Evolutionary conservation across 306 rosid genomes (phyloP).

Genomic region (Biancaea sappan): DNA sequence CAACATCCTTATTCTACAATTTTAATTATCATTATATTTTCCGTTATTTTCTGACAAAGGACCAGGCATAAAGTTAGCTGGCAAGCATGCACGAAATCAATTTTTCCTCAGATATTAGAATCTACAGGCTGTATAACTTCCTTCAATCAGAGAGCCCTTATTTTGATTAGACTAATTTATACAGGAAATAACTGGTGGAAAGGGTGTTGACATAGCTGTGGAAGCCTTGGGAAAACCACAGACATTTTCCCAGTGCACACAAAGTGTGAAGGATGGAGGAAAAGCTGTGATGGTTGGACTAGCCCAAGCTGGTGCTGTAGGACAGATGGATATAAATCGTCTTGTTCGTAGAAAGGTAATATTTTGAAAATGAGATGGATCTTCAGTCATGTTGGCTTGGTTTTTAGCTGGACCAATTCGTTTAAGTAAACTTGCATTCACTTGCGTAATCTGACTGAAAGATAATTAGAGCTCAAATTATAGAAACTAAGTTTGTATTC

Average conservation of each 20-base stretch:
- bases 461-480: background rate
- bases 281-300: slow-evolving; percentile 97
- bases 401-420: background rate
- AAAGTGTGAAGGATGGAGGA: slow-evolving; percentile 93
- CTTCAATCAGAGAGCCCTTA: slow-evolving; percentile 4
- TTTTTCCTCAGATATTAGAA: slow-evolving; percentile 5
- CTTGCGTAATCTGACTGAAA: background rate
- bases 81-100: background rate
- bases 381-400: background rate
- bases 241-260: slow-evolving; percentile 81
- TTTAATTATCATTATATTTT: background rate
- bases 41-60: background rate
- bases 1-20: background rate
- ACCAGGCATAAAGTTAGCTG: background rate
- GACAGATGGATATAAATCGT: slow-evolving; percentile 88
- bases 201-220: slow-evolving; percentile 90
- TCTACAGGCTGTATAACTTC: slow-evolving; percentile 11
- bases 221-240: slow-evolving; percentile 93
- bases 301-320: slow-evolving; percentile 71
- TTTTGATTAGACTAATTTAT: slow-evolving; percentile 22
- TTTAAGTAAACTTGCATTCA: slow-evolving; percentile 5
- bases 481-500: background rate
- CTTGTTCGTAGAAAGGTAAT: slow-evolving; percentile 93
- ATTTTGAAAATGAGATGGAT: background rate
- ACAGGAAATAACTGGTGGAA: slow-evolving; percentile 95